A percentile compares a stretch with the other conserved stretches of the same genome.
phyloP scores from a whole-genome alignment of 345 rosid genomes.

The Mangifera indica region DNA sequence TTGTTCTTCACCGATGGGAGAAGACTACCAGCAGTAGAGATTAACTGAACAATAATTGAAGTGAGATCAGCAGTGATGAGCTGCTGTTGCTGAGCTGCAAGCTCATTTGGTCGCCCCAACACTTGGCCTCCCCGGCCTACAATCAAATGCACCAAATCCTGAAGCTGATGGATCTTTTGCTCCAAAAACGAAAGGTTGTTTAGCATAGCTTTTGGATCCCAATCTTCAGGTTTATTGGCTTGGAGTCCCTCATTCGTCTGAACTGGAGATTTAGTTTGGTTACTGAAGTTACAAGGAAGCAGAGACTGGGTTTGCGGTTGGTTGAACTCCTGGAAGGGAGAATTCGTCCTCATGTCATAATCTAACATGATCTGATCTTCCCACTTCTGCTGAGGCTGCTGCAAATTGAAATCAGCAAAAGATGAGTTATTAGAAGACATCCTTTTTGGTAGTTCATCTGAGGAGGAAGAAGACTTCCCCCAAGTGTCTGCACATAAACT shows the following conservation, averaged over 20 bases:
- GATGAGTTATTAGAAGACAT: conserved; percentile 31
- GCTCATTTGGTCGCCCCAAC: conserved; percentile 50
- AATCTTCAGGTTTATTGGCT: conserved; percentile 50
- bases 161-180: conserved; percentile 87
- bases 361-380: conserved; percentile 56
- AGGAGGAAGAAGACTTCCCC: conserved; percentile 46
- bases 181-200: conserved; percentile 80
- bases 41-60: conserved; percentile 86
- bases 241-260: conserved; percentile 39
- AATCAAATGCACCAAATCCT: conserved; percentile 73
- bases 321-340: conserved; percentile 44
- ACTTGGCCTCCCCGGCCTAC: conserved; percentile 51
- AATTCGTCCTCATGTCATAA: conserved; percentile 41
- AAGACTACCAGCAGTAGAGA: conserved; percentile 92
- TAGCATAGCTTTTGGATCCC: conserved; percentile 88
- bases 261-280: conserved; percentile 36
- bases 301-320: conserved; percentile 28
- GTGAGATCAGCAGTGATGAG: conserved; percentile 84
- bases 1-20: conserved; percentile 82
- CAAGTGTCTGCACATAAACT: conserved; percentile 45
- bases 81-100: conserved; percentile 73
- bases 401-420: conserved; percentile 35
- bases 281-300: conserved; percentile 26
- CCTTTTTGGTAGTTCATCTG: conserved; percentile 33
- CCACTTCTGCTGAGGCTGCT: conserved; percentile 55